phyloP scores from a whole-genome alignment of 768 basidiomycete genomes.

The Baorangia bicolor region DNA sequence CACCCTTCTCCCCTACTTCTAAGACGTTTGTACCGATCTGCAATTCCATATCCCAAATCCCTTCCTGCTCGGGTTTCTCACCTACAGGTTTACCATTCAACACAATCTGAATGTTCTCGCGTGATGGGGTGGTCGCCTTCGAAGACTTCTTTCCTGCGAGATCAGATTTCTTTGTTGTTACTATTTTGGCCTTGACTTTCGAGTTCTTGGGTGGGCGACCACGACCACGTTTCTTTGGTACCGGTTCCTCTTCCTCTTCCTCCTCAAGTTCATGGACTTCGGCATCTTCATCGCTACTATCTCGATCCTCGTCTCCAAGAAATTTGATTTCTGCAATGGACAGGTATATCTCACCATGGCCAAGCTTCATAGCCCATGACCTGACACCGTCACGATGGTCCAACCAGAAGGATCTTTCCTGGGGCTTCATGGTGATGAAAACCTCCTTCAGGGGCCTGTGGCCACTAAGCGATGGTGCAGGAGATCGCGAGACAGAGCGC shows the following conservation, averaged over 20 bases:
- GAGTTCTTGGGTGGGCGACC: constrained; percentile 34
- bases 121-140: constrained; percentile 38
- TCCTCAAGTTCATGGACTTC: constrained; percentile 44
- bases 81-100: constrained; percentile 56
- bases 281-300: constrained; percentile 56
- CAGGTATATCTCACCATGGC: constrained; percentile 54
- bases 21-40: constrained; percentile 58
- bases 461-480: constrained; percentile 31
- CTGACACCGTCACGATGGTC: constrained; percentile 71
- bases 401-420: constrained; percentile 54
- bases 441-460: constrained; percentile 52
- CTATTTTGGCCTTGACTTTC: constrained; percentile 34
- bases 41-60: constrained; percentile 63
- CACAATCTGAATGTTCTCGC: constrained; percentile 59
- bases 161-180: constrained; percentile 33
- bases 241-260: constrained; percentile 38
- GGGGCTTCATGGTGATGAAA: constrained; percentile 55
- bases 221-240: constrained; percentile 43
- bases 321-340: constrained; percentile 55
- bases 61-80: constrained; percentile 44
- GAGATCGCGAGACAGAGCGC: constrained; percentile 34
- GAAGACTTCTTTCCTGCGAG: constrained; percentile 42
- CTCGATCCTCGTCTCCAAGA: constrained; percentile 56
- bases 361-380: constrained; percentile 67
- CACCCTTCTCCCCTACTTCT: constrained; percentile 73